Evolutionary conservation across 805 yeast species (phyloP), one percentile per base, ranked within the genome.

Genomic region (Brettanomyces custersianus): DNA sequence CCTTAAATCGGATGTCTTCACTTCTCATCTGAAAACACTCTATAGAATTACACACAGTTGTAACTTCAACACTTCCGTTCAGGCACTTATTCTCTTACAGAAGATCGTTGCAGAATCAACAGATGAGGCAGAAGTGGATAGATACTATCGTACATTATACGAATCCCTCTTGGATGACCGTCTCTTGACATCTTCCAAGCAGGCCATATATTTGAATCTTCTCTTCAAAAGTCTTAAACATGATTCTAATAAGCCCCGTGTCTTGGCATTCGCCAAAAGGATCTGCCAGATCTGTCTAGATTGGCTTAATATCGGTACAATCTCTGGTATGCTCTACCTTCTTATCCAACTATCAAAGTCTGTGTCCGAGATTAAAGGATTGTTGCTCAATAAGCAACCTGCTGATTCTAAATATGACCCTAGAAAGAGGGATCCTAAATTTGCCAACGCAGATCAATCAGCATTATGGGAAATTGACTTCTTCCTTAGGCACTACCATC

Each of bases 21-120:
- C 76, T 44, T 66, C 72, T 41, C 96, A 92, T 60, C 65, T 90
- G 52, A 80, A 85, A 52, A 80, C 94, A 0, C 63, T 92, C 38
- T 92, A 81, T 69, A 76, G 75, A 51, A 90, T 90, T 55, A 88
- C 96, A 4, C 96, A 90, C 57, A 80, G 95, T 13, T 77, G 95
- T 19, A 92, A 92, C 56, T 88, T 90, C 66, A 85, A 85, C 57
- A 90, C 98, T 2, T 80, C 94, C 11, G 78, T 92, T 18, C 98
- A 92, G 63, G 95, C 97, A 0, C 70, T 92, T 46, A 78, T 82
- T 24, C 73, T 92, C 51, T 77, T 92, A 35, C 77, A 80, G 55
- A 95, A 86, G 52, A 81, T 92, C 42, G 71, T 85, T 15, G 55
- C 70, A 33, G 66, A 74, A 35, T 81, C 82, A 43, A 24, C 40